Percentiles rank a stretch among this genome's conserved stretches.
phyloP scores from a whole-genome alignment of 2,329 filamentous ascomycete genomes.

The Coniella vitis region DNA sequence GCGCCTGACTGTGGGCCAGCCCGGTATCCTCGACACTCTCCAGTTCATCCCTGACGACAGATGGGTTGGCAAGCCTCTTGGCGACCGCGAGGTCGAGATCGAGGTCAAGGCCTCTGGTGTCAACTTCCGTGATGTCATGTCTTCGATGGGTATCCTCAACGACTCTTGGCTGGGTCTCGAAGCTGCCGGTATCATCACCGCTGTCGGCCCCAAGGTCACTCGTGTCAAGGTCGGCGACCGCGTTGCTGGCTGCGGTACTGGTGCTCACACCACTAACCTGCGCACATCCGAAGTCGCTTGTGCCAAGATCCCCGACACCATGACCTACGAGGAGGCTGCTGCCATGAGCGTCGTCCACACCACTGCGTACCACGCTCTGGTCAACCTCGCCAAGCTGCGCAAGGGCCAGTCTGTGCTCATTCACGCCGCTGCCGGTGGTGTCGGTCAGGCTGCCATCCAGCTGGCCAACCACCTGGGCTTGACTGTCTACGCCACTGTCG shows the following conservation, averaged over 20 bases:
- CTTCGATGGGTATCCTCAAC: constrained; percentile 24
- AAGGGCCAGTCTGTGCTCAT: constrained; percentile 21
- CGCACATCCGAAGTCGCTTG: constrained; percentile 4
- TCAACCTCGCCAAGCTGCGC: constrained; percentile 19
- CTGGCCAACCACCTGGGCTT: constrained; percentile 15
- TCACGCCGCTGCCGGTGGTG: constrained; percentile 20
- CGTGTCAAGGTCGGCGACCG: constrained; percentile 9
- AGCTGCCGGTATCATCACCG: constrained; percentile 4
- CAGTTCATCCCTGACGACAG: constrained; percentile 10
- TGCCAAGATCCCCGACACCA: constrained; percentile 15
- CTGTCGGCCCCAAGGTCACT: constrained; percentile 7
- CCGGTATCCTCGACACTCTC: constrained; percentile 11
- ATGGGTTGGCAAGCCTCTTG: constrained; percentile 5
- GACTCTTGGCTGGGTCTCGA: constrained; percentile 12
- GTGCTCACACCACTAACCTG: constrained; percentile 10
- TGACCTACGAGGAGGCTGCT: constrained; percentile 17
- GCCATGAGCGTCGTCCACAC: constrained; percentile 20
- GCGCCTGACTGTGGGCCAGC: constrained; percentile 10
- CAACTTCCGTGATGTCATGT: constrained; percentile 33
- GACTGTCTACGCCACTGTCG: constrained; percentile 13
- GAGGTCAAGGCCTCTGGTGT: constrained; percentile 26
- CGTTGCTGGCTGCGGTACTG: constrained; percentile 6
- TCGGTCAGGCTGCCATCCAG: constrained; percentile 12
- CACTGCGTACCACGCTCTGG: constrained; percentile 23
- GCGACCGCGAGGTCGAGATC: constrained; percentile 10